A percentile compares a stretch with the other conserved stretches of the same genome.
These are phyloP conservation scores for Boletellus sp. DNA, from an alignment of 768 basidiomycete genomes.

Conservation along the genomic window DNA sequence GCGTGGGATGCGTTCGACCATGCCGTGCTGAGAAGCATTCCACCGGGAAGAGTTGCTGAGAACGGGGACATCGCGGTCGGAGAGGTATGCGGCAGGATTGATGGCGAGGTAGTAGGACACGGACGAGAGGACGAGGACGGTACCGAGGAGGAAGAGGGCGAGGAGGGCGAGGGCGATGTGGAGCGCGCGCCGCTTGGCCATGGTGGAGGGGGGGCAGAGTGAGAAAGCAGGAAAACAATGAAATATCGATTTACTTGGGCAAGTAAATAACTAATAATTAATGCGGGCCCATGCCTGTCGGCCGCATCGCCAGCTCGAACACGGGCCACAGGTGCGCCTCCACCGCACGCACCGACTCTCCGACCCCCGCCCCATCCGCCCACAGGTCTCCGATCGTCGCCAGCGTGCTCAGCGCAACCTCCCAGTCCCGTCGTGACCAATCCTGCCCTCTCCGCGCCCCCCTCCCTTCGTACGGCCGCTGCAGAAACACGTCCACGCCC, in stretches of 20 bases:
- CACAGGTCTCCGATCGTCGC: constrained; percentile 47
- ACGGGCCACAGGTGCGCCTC: constrained; percentile 45
- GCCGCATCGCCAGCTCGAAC: constrained; percentile 46
- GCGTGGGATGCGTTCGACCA: constrained; percentile 77
- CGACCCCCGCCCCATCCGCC: constrained; percentile 51
- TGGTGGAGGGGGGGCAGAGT: constrained; percentile 14
- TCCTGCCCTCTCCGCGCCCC: constrained; percentile 70
- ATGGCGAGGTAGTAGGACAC: constrained; percentile 89
- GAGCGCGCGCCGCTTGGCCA: constrained; percentile 45
- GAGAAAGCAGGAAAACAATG: not conserved
- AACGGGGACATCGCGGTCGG: constrained; percentile 69
- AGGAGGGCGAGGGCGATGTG: constrained; percentile 52
- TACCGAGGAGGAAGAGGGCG: constrained; percentile 79
- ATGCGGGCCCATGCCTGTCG: constrained; percentile 32
- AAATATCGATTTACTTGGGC: not conserved
- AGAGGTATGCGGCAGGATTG: constrained; percentile 71
- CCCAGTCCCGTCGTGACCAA: constrained; percentile 71
- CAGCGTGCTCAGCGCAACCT: constrained; percentile 46
- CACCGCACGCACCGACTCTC: constrained; percentile 47
- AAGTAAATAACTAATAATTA: not conserved
- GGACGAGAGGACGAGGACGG: constrained; percentile 87
- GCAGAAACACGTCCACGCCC: constrained; percentile 50
- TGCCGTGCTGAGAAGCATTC: constrained; percentile 59
- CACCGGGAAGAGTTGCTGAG: constrained; percentile 53
- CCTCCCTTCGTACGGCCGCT: constrained; percentile 39